phyloP scores from a whole-genome alignment of 257 asterid species.

The Linderniella brevidens region DNA sequence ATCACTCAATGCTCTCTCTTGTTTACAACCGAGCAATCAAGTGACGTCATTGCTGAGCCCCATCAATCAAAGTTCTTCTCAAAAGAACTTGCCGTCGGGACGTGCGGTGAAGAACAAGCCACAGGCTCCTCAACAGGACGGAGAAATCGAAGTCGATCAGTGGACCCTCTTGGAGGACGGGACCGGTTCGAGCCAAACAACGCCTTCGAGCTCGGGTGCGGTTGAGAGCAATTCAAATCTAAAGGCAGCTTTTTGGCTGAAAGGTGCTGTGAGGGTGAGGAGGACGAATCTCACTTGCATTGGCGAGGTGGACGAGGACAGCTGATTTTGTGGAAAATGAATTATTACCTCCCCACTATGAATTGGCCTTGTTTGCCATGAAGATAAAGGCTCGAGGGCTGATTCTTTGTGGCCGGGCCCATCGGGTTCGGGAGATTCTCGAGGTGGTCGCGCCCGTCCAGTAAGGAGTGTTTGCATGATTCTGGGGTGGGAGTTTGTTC shows the following conservation, averaged over 20 bases:
- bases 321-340: constrained; percentile 30
- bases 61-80: constrained; percentile 27
- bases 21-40: constrained; percentile 57
- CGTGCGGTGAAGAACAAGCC: constrained; percentile 46
- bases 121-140: constrained; percentile 28
- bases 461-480: too few relatives aligned
- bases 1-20: constrained; percentile 43
- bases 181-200: constrained; percentile 52
- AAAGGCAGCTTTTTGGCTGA: constrained; percentile 63
- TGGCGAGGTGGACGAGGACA: constrained; percentile 83
- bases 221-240: constrained; percentile 41
- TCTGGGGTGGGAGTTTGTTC: too few relatives aligned
- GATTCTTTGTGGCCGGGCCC: too few relatives aligned
- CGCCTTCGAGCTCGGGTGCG: constrained; percentile 27
- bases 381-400: too few relatives aligned
- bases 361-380: too few relatives aligned
- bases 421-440: too few relatives aligned
- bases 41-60: constrained; percentile 21
- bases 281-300: constrained; percentile 73
- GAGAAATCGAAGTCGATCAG: constrained; percentile 45
- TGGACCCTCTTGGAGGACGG: constrained; percentile 96
- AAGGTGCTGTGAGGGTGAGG: constrained; percentile 73
- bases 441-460: too few relatives aligned
- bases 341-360: too few relatives aligned
- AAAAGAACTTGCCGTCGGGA: constrained; percentile 28